A percentile compares a stretch with the other conserved stretches of the same genome.
phyloP scores from a whole-genome alignment of 768 basidiomycete species.

The Kwoniella sp. region DNA sequence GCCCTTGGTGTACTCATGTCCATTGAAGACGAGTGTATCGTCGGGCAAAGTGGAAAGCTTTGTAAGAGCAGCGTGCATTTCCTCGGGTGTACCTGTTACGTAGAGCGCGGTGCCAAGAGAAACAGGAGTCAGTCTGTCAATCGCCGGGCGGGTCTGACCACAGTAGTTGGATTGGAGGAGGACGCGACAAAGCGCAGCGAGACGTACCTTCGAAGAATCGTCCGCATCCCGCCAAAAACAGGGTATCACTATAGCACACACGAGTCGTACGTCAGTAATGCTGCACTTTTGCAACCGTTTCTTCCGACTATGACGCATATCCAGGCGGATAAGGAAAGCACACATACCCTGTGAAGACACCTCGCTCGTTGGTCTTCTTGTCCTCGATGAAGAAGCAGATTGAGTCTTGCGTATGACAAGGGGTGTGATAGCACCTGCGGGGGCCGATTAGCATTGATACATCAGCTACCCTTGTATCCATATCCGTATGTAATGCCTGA shows the following conservation, averaged over 20 bases:
- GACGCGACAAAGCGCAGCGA: no score
- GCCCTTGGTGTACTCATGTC: conserved; percentile 86
- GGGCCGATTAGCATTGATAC: no score
- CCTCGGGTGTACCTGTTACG: conserved; percentile 53
- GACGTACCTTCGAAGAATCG: conserved; percentile 79
- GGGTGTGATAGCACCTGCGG: conserved; percentile 78
- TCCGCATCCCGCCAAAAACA: conserved; percentile 82
- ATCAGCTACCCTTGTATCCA: neutral
- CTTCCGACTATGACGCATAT: neutral
- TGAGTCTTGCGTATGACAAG: conserved; percentile 95
- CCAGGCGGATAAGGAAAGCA: neutral
- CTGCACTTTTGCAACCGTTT: no score
- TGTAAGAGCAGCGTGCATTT: conserved; percentile 74
- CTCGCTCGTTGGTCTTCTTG: conserved; percentile 62
- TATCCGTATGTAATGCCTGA: no score
- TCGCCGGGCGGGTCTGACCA: no score
- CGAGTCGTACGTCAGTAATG: no score
- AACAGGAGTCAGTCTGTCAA: conserved; percentile 58
- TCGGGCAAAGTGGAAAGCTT: conserved; percentile 75
- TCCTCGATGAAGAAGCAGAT: conserved; percentile 83
- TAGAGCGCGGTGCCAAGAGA: conserved; percentile 57
- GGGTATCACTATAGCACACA: conserved; percentile 74
- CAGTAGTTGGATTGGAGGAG: no score
- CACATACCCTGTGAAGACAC: conserved; percentile 79
- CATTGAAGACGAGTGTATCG: conserved; percentile 78